Base-by-base conservation (phyloP, 1,284 basidiomycete species). In the Acaromyces ingoldii region DNA sequence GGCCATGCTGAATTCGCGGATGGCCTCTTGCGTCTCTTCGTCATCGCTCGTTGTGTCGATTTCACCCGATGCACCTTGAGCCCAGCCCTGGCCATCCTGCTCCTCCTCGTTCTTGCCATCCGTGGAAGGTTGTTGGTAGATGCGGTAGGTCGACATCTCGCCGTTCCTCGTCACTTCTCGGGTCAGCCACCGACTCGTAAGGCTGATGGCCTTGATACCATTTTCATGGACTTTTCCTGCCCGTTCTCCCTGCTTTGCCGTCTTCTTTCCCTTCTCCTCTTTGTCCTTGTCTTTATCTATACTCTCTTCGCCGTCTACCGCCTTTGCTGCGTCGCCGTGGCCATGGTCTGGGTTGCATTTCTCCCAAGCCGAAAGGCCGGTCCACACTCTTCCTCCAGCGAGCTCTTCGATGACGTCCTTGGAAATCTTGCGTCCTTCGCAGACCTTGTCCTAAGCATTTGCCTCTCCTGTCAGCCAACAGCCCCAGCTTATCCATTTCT, bases 311-410 rank as follows among this genome's bases (percentile, higher is more conserved):
- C n/a, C n/a, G n/a, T n/a, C n/a, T n/a, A n/a, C n/a, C n/a, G n/a
- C n/a, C n/a, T n/a, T n/a, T n/a, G n/a, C n/a, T n/a, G n/a, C n/a
- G n/a, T n/a, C n/a, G n/a, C n/a, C n/a, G n/a, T n/a, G n/a, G n/a
- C n/a, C n/a, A n/a, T n/a, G n/a, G 19, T n/a, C 46, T 28, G 62
- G 59, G 33, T 65, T 70, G 44, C 65, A 68, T 29, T 70, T 51
- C 21, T 61, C 61, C 64, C 74, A 78, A 17, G 77, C 77, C 17
- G 65, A 65, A 39, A 77, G 58, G 15, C 77, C 77, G 0, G 77
- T 77, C 64, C 75, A 76, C n/a, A 79, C 77, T 19, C 77, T 54
- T 1, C 78, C 78, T 11, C 77, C 77, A 0, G 77, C 78, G 19
- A 79, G 58, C 6, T 58, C 55, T 36, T 77, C 73, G 13, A 78